A percentile compares a stretch with the other conserved stretches of the same genome.
Conservation (phyloP, 1,284 basidiomycete species). For the Meira miltonrushii region DNA sequence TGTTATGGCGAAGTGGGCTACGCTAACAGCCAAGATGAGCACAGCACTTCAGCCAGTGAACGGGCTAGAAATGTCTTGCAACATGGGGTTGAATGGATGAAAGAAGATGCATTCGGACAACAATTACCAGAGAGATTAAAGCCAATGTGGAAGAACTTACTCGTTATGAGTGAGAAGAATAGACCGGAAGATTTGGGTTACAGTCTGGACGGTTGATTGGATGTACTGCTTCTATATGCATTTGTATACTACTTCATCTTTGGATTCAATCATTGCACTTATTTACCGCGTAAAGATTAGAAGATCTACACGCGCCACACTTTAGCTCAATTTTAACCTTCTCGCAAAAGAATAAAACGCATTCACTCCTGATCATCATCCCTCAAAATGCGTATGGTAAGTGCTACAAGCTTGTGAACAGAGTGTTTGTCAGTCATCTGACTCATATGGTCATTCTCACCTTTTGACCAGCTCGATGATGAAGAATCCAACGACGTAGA, state of each 20-base stretch:
- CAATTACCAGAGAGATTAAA: conserved; percentile 58
- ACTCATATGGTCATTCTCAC: no score
- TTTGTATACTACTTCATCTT: neutral
- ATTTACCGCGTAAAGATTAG: no score
- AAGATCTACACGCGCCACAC: no score
- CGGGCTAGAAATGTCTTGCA: conserved; percentile 68
- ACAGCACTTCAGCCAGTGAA: conserved; percentile 26
- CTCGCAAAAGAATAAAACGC: no score
- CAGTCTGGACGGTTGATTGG: conserved; percentile 21
- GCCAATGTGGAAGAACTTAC: conserved; percentile 63
- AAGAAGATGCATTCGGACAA: conserved; percentile 59
- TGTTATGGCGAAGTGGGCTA: conserved; percentile 59
- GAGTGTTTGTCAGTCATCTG: no score
- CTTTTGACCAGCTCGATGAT: conserved; percentile 10
- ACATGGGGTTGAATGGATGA: conserved; percentile 72
- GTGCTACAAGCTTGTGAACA: no score
- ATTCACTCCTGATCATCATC: no score
- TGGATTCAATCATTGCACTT: no score
- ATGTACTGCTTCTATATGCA: neutral
- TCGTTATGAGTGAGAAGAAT: conserved; percentile 60
- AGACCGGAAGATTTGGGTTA: conserved; percentile 51
- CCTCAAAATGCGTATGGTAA: no score
- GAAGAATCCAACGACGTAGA: conserved; percentile 61
- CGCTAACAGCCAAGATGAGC: conserved; percentile 51
- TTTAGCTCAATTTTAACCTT: no score